These are phyloP conservation scores for Aspergillus leporis DNA, from an alignment of 495 filamentous ascomycete species.

Conservation along the genomic window DNA sequence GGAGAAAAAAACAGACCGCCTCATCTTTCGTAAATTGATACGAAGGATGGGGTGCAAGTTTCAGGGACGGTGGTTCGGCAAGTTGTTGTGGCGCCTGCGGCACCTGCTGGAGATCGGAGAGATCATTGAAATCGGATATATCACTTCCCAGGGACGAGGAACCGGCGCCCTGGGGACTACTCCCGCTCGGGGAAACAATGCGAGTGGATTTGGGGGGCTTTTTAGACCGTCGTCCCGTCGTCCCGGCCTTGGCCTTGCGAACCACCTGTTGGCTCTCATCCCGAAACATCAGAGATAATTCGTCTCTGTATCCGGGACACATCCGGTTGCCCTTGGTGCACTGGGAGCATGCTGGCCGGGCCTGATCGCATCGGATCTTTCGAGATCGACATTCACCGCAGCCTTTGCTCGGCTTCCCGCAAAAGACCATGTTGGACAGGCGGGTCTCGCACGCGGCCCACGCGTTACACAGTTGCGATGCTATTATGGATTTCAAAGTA, in stretches of 20 bases:
- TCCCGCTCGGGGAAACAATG: slow-evolving; percentile 11
- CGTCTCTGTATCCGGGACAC: slow-evolving; percentile 72
- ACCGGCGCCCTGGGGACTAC: slow-evolving; percentile 5
- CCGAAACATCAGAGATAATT: slow-evolving; percentile 69
- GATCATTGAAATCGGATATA: slow-evolving; percentile 17
- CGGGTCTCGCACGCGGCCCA: background rate
- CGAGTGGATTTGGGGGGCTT: slow-evolving; percentile 15
- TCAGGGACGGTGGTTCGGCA: background rate
- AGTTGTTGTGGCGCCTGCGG: slow-evolving; percentile 8
- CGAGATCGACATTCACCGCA: slow-evolving; percentile 72
- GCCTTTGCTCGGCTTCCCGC: slow-evolving; percentile 70
- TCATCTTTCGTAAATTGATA: slow-evolving; percentile 35
- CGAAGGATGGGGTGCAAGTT: slow-evolving; percentile 20
- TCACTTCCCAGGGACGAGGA: slow-evolving; percentile 10
- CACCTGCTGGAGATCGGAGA: slow-evolving; percentile 20
- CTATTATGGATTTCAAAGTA: background rate
- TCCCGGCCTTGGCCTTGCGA: slow-evolving; percentile 57
- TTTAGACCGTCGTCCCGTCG: slow-evolving; percentile 22
- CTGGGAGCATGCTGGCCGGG: slow-evolving; percentile 64
- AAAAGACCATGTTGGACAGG: slow-evolving; percentile 62
- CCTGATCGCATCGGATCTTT: slow-evolving; percentile 68
- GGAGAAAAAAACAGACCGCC: slow-evolving; percentile 46
- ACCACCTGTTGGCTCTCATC: slow-evolving; percentile 70
- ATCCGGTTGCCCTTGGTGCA: slow-evolving; percentile 63
- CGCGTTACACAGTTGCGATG: background rate